These are phyloP conservation scores for Wickerhamiella kurtzmanii DNA, from an alignment of 805 yeast species.

Conservation along the genomic window DNA sequence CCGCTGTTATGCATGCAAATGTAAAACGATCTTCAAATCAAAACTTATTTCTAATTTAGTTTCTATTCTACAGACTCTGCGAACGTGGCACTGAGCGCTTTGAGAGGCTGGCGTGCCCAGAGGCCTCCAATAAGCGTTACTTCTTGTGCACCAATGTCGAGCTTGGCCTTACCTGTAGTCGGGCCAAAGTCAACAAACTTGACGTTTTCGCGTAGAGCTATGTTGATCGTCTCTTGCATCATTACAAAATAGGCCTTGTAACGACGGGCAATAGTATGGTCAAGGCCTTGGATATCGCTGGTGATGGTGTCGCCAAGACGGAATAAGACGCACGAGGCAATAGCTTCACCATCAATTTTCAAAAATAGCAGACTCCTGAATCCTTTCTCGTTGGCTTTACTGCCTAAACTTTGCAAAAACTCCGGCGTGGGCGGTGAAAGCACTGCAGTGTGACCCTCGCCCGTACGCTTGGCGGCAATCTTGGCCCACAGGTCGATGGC, in stretches of 20 bases:
- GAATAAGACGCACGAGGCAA: slow-evolving; percentile 33
- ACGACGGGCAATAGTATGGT: slow-evolving; percentile 29
- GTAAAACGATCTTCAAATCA: no score
- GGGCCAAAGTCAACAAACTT: slow-evolving; percentile 35
- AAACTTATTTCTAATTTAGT: no score
- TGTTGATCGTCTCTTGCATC: slow-evolving; percentile 34
- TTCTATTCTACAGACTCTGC: slow-evolving; percentile 16
- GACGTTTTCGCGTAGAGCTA: slow-evolving; percentile 29
- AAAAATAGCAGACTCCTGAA: slow-evolving; percentile 28
- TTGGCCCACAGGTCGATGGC: slow-evolving; percentile 29
- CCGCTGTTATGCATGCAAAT: no score
- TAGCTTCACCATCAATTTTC: slow-evolving; percentile 26
- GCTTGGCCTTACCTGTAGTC: slow-evolving; percentile 33
- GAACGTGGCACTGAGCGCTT: slow-evolving; percentile 16
- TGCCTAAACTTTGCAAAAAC: slow-evolving; percentile 26
- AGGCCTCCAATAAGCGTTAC: slow-evolving; percentile 31
- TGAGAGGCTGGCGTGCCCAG: slow-evolving; percentile 21
- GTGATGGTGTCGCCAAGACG: slow-evolving; percentile 34
- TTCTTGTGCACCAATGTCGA: slow-evolving; percentile 29
- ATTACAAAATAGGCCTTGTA: slow-evolving; percentile 35
- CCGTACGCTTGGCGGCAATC: slow-evolving; percentile 28
- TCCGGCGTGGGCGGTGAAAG: slow-evolving; percentile 26
- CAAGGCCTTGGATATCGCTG: slow-evolving; percentile 33
- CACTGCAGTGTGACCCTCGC: slow-evolving; percentile 29
- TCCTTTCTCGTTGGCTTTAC: slow-evolving; percentile 19